Evolutionary conservation across 495 filamentous ascomycete genomes (phyloP), one percentile per base, ranked within the genome.

Genomic region (Tetracladium marchalianum): DNA sequence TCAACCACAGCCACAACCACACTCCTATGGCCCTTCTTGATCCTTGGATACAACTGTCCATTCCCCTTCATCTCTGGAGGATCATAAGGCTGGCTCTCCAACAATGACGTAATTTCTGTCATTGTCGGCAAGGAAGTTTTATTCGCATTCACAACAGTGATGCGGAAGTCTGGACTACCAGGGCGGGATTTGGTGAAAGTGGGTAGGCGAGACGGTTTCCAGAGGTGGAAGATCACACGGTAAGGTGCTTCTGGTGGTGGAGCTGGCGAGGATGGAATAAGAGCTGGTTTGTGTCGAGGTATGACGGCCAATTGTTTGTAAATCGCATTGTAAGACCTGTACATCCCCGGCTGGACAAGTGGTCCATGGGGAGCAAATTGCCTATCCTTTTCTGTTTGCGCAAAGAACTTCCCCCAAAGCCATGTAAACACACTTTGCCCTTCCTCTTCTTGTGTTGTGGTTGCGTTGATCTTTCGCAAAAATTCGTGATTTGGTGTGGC

Each of bases 1-100:
- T 97, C 92, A 8, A 95, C 86, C 5, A 97, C 77, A 0, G 90
- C 92, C 13, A 98, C 54, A 40, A 95, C 66, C 6, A 88, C 87
- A 60, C 85, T 88, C 48, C 88, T 73, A 58, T 85, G 82, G 11
- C 87, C 92, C 45, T 95, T 80, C 56, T 84, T 89, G 48, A 96
- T 61, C n/a, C 83, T 72, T 48, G 71, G 68, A 52, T 87, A 88
- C 40, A 70, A 41, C 18, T 61, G 54, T 0, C 56, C 57, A 42
- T 69, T 64, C 0, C 68, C 62, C 43, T 65, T 66, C 65, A 69
- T 73, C 47, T 68, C 60, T 0, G 80, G 81, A 0, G 82, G 77
- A 43, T 80, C 71, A 47, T 78, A 73, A 0, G 85, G 86, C 2
- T 77, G 77, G 35, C 70, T 76, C 39, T 79, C 78, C 18, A 95